Conservation (phyloP, 2,329 filamentous ascomycete species). For the Fusarium papillatum region DNA sequence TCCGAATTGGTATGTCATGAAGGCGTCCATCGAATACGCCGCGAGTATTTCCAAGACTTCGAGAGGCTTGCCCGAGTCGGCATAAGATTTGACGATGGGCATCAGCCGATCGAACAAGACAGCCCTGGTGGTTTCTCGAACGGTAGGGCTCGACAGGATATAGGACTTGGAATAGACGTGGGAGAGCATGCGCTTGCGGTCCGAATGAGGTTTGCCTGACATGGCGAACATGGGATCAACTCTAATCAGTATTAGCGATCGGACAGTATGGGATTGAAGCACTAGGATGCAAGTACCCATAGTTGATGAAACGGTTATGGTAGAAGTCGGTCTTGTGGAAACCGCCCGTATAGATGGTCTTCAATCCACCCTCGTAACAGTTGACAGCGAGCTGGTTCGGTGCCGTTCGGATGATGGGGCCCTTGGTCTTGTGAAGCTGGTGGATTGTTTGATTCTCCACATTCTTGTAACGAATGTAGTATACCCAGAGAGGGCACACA, state of each 20-base stretch:
- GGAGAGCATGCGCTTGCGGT: conserved; percentile 82
- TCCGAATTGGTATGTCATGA: conserved; percentile 11
- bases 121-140: conserved; percentile 62
- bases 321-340: conserved; percentile 79
- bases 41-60: conserved; percentile 5
- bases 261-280: neutral
- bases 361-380: conserved; percentile 71
- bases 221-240: conserved; percentile 43
- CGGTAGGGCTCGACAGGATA: conserved; percentile 71
- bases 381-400: conserved; percentile 79
- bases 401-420: conserved; percentile 27
- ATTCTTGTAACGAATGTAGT: conserved; percentile 16
- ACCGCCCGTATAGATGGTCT: conserved; percentile 78
- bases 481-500: conserved; percentile 36
- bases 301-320: conserved; percentile 82
- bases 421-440: neutral
- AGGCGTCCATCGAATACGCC: conserved; percentile 10
- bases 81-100: neutral
- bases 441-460: conserved; percentile 45
- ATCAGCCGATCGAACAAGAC: neutral
- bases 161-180: conserved; percentile 87
- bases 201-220: conserved; percentile 75
- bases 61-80: neutral
- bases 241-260: neutral
- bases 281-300: conserved; percentile 59